Evolutionary conservation across 176 grass and related monocot species (phyloP), one percentile per base, ranked within the genome.

Genomic region (Aegilops bicornis): DNA sequence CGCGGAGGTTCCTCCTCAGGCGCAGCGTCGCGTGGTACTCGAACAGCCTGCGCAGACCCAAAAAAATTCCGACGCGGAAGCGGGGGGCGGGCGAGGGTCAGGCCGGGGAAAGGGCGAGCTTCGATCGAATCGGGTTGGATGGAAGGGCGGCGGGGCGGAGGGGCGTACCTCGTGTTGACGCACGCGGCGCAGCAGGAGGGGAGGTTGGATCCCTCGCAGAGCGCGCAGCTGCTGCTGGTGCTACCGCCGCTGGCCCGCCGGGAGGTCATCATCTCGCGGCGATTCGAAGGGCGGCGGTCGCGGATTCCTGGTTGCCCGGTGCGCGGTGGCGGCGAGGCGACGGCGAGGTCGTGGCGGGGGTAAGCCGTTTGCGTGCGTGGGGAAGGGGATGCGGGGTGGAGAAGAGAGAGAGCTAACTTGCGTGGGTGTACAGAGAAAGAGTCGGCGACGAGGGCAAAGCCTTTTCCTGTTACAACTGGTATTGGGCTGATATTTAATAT

Each of bases 181-280:
- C 97, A 99, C 4, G 73, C 42, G 17, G 94, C 64, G 71, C 97
- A 99, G 66, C 90, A 92, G 60, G 97, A 99, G 27, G 89, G 89
- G 33, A 96, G 97, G 83, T 96, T 96, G 83, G 90, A 88, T 45
- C 78, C 88, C 89, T 99, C 97, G 90, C 94, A 99, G 70, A 99
- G 76, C 20, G 90, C 76, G 83, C 94, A 99, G 83, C 64, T 5
- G 45, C 65, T 70, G 80, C 24, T 82, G 82, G 73, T 61, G 86
- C 79, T 71, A 74, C 84, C 73, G 56, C 45, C 8, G 56, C 56
- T 59, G 56, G 56, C 82, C 82, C 94, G 69, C 79, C 91, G 78
- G 40, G 90, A 82, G 63, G 89, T 79, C 83, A 87, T 82, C 77
- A 14, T 39, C 69, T 47, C 27, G 61, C 17, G 65, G 78, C 24